Percentiles rank a stretch among this genome's conserved stretches.
phyloP scores from a whole-genome alignment of 179 eudicot species.

The Drosera spatulata region DNA sequence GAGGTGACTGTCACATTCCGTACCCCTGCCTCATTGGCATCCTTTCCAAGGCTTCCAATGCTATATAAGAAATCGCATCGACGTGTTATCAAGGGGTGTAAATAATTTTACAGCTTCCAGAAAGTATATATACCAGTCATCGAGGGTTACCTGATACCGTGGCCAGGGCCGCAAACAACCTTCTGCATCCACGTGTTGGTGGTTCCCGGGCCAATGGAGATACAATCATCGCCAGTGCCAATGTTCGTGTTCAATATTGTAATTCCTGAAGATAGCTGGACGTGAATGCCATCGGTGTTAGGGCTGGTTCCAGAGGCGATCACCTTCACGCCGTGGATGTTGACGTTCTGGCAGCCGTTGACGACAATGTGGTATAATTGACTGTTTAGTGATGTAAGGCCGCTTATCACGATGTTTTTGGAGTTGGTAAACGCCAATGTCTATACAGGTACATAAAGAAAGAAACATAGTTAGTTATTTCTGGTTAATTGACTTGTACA shows the following conservation, averaged over 20 bases:
- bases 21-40: slow-evolving; percentile 15
- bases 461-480: too few species aligned
- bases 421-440: slow-evolving; percentile 13
- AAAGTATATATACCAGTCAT: not conserved
- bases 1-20: slow-evolving; percentile 23
- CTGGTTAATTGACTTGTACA: too few species aligned
- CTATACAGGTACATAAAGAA: slow-evolving; percentile 8
- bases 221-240: slow-evolving; percentile 21
- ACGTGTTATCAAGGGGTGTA: not conserved
- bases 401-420: slow-evolving; percentile 10
- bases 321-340: slow-evolving; percentile 10
- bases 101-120: not conserved
- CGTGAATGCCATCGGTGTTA: slow-evolving; percentile 26
- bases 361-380: slow-evolving; percentile 15
- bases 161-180: slow-evolving; percentile 32
- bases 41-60: slow-evolving; percentile 23
- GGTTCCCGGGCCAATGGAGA: slow-evolving; percentile 32
- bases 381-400: slow-evolving; percentile 19
- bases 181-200: slow-evolving; percentile 15
- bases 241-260: slow-evolving; percentile 8
- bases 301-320: slow-evolving; percentile 27
- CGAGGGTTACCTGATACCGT: slow-evolving; percentile 18
- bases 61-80: slow-evolving; percentile 5
- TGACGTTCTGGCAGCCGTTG: slow-evolving; percentile 11
- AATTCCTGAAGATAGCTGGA: slow-evolving; percentile 9